A percentile compares a stretch with the other conserved stretches of the same genome.
Evolutionary conservation across 768 basidiomycete species (phyloP).

Genomic region (Rhodotorula sphaerocarpa): DNA sequence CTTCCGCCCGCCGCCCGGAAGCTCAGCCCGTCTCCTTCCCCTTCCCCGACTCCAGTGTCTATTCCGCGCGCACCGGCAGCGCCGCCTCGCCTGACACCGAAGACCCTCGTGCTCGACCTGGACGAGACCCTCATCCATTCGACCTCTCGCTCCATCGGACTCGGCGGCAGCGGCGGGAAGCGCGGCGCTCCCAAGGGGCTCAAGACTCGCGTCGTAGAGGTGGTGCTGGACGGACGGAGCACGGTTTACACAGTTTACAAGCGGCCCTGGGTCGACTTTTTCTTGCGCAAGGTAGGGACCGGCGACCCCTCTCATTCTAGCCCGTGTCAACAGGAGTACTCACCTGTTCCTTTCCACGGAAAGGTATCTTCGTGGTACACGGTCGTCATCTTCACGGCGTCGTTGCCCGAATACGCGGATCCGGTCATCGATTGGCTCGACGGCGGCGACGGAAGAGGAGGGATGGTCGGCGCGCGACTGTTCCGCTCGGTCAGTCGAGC

Average conservation of each 20-base stretch:
- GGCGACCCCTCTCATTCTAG: background rate
- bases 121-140: constrained; percentile 99
- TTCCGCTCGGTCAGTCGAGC: constrained; percentile 68
- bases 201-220: constrained; percentile 77
- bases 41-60: background rate
- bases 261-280: constrained; percentile 92
- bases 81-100: constrained; percentile 60
- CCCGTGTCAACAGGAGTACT: background rate
- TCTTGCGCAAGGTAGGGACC: constrained; percentile 67
- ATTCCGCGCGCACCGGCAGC: constrained; percentile 1
- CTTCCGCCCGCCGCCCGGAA: background rate
- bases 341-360: background rate
- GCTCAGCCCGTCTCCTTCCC: background rate
- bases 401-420: constrained; percentile 98
- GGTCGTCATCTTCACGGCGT: constrained; percentile 95
- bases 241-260: constrained; percentile 98
- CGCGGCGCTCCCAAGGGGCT: constrained; percentile 36
- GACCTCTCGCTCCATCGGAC: constrained; percentile 58
- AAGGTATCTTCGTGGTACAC: constrained; percentile 99
- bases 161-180: constrained; percentile 45
- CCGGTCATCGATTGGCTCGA: constrained; percentile 99
- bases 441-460: constrained; percentile 58
- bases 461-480: constrained; percentile 75
- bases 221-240: constrained; percentile 74
- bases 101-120: constrained; percentile 92